phyloP scores from a whole-genome alignment of 495 filamentous ascomycete genomes.

The Aspergillus indologenus region DNA sequence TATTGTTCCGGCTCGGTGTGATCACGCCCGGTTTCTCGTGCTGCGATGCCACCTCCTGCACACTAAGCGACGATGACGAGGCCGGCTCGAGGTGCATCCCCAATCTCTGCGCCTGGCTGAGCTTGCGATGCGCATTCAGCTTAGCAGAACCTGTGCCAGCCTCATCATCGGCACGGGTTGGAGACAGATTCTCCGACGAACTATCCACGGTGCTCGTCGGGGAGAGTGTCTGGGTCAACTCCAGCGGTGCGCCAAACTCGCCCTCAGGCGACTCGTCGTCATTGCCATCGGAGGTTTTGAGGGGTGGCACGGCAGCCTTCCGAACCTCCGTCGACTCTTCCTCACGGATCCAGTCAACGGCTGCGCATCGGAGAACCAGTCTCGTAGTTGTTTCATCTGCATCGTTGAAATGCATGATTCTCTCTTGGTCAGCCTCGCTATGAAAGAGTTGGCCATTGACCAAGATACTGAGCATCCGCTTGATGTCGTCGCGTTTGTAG shows the following conservation, averaged over 20 bases:
- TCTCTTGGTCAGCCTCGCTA: slow-evolving; percentile 33
- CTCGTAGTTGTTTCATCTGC: slow-evolving; percentile 86
- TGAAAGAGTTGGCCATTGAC: slow-evolving; percentile 39
- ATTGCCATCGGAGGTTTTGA: slow-evolving; percentile 5
- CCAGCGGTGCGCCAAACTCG: slow-evolving; percentile 26
- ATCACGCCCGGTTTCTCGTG: slow-evolving; percentile 83
- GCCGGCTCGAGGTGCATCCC: slow-evolving; percentile 49
- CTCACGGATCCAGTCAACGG: slow-evolving; percentile 74
- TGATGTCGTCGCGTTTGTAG: slow-evolving; percentile 88
- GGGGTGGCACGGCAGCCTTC: slow-evolving; percentile 3
- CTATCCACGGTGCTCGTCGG: slow-evolving; percentile 43
- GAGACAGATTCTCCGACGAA: slow-evolving; percentile 30
- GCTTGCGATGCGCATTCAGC: slow-evolving; percentile 20
- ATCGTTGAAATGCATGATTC: slow-evolving; percentile 79
- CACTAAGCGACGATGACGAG: slow-evolving; percentile 56
- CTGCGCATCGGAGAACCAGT: slow-evolving; percentile 75
- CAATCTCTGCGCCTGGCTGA: slow-evolving; percentile 32
- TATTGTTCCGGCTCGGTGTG: slow-evolving; percentile 67
- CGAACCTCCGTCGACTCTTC: slow-evolving; percentile 20
- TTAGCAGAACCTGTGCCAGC: slow-evolving; percentile 15
- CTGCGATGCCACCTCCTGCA: slow-evolving; percentile 73
- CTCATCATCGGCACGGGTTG: slow-evolving; percentile 23
- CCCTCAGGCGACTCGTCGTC: slow-evolving; percentile 16
- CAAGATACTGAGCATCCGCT: slow-evolving; percentile 68
- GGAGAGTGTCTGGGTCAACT: slow-evolving; percentile 32